Evolutionary conservation across 768 basidiomycete species (phyloP), one percentile per base, ranked within the genome.

Genomic region (Lactarius sp.): DNA sequence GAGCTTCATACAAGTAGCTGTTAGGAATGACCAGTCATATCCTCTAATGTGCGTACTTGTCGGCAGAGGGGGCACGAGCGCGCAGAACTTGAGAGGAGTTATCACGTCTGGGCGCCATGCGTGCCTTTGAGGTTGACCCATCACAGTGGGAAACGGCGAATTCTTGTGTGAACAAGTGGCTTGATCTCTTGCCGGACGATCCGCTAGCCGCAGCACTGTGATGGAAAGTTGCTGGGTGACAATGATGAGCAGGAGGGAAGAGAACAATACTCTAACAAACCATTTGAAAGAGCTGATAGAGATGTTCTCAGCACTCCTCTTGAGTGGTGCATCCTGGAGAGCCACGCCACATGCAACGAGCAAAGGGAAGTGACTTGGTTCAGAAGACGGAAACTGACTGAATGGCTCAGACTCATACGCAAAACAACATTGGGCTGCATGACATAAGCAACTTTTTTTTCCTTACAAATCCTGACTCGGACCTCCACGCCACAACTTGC

Each of bases 21-120:
- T 59, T 39, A 64, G 52, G 16, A 49, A 9, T 20, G 0, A 14
- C 41, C n/a, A 59, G 13, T 20, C 18, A 54, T 22, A 54, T 49
- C 49, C 37, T 20, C n/a, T 2, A 34, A 22, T 3, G 37, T 33
- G 18, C 62, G 52, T 64, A 64, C 62, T 59, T 64, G 52, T 64
- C 31, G 13, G 52, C 33, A 9, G 62, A 36, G 22, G 63, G 39
- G 41, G 56, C 34, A 46, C 39, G 34, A 13, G 47, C 12, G 10
- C 22, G 56, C 41, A 44, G 41, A 46, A 33, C 53, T 41, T 54
- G 57, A 59, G 62, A 62, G 20, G 56, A 63, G 62, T 63, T 59
- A 49, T 42, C 14, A 34, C 57, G 47, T 27, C 14, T 39, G 14
- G 31, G 16, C 0, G 20, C 10, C 18, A 53, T 18, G 44, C 4